phyloP scores from a whole-genome alignment of 768 basidiomycete genomes.

The Suillus variegatus region DNA sequence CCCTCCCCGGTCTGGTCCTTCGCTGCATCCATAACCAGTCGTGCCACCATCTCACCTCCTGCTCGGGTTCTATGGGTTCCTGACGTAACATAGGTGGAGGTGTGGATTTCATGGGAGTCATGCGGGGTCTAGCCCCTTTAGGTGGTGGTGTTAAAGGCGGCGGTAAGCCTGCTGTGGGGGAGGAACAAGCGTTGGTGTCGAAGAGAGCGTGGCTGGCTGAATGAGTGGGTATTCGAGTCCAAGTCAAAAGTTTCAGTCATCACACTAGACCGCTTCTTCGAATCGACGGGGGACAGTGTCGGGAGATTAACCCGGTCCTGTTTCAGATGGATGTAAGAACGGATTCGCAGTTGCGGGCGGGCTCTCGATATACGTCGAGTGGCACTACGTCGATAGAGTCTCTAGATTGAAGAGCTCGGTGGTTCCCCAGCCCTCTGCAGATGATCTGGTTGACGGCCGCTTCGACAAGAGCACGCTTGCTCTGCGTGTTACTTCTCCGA shows the following conservation, averaged over 20 bases:
- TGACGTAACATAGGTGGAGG: conserved; percentile 31
- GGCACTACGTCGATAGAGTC: conserved; percentile 57
- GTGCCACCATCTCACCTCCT: conserved; percentile 73
- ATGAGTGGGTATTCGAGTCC: neutral
- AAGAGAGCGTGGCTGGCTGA: conserved; percentile 23
- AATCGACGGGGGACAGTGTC: conserved; percentile 35
- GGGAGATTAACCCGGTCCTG: neutral
- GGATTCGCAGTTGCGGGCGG: conserved; percentile 49
- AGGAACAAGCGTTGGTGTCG: conserved; percentile 31
- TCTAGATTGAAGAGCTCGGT: conserved; percentile 49
- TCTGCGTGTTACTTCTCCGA: conserved; percentile 57
- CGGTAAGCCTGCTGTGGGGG: conserved; percentile 63
- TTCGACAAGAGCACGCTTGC: conserved; percentile 60
- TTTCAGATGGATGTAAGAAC: conserved; percentile 36
- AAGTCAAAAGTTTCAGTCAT: conserved; percentile 14
- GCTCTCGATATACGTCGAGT: conserved; percentile 50
- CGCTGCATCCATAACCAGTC: conserved; percentile 83
- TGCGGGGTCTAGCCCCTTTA: conserved; percentile 37
- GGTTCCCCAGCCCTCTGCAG: conserved; percentile 36
- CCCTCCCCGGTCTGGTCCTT: conserved; percentile 72
- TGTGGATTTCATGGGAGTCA: conserved; percentile 37
- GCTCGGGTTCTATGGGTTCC: conserved; percentile 26
- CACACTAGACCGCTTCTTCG: conserved; percentile 24
- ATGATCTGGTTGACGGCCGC: conserved; percentile 35
- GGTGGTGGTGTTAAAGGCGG: conserved; percentile 59